Percentiles rank a stretch among this genome's conserved stretches.
Conservation (phyloP, 2,329 filamentous ascomycete species). For the Leptosphaerulina australis region DNA sequence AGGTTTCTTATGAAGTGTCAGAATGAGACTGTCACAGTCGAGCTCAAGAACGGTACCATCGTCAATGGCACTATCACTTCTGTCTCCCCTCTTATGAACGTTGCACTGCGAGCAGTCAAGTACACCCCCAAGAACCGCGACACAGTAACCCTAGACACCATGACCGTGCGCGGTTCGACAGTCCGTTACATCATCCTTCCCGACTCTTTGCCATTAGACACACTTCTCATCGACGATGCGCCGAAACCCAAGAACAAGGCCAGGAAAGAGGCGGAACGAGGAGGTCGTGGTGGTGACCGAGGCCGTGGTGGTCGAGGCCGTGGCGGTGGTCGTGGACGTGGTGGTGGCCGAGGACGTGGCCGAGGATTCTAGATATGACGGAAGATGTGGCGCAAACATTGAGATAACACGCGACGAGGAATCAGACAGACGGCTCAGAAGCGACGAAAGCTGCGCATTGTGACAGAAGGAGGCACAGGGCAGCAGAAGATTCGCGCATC, state of each 20-base stretch:
- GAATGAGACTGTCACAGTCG: conserved; percentile 98
- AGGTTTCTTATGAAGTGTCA: conserved; percentile 99
- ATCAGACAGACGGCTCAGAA: conserved; percentile 6
- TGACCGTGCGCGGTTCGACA: conserved; percentile 95
- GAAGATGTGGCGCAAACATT: neutral
- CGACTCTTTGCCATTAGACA: conserved; percentile 93
- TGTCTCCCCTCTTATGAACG: conserved; percentile 98
- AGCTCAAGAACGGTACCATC: conserved; percentile 98
- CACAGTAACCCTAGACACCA: conserved; percentile 85
- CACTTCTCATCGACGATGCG: conserved; percentile 91
- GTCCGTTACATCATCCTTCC: conserved; percentile 97
- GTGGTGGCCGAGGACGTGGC: conserved; percentile 51
- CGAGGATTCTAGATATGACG: conserved; percentile 34
- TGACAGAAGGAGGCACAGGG: conserved; percentile 17
- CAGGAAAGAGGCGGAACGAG: conserved; percentile 77
- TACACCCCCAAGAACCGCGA: conserved; percentile 92
- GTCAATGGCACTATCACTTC: conserved; percentile 96
- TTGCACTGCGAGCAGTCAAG: conserved; percentile 90
- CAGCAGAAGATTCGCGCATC: conserved; percentile 23
- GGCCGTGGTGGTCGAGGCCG: conserved; percentile 58
- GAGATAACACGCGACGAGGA: conserved; percentile 9
- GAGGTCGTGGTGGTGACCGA: conserved; percentile 55
- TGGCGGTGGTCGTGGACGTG: conserved; percentile 45
- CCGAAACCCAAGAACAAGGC: conserved; percentile 99
- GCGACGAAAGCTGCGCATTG: conserved; percentile 1